phyloP scores from a whole-genome alignment of 2,329 filamentous ascomycete genomes.

The Penicillium thymicola region DNA sequence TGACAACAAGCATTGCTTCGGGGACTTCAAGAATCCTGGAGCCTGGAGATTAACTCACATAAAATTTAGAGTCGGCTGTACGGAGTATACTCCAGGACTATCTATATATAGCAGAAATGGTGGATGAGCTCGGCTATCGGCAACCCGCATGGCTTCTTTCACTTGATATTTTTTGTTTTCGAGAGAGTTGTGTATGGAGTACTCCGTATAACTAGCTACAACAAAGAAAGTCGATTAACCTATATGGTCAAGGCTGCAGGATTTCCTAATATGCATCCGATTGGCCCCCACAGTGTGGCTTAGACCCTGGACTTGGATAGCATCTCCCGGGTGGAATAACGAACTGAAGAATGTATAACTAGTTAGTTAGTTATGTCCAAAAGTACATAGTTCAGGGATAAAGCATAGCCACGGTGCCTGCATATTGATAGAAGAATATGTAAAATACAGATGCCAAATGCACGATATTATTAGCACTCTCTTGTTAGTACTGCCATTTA shows the following conservation, averaged over 20 bases:
- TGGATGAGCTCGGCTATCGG: not conserved
- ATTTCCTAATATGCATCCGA: not conserved
- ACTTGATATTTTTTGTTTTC: not conserved
- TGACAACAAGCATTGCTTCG: not conserved
- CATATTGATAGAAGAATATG: not conserved
- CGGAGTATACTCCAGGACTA: not conserved
- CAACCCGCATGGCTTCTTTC: not conserved
- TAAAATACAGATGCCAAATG: not conserved
- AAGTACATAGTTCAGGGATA: not conserved
- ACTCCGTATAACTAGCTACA: not conserved
- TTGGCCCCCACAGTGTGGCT: conserved; percentile 17
- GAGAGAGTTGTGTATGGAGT: not conserved
- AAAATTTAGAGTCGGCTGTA: not conserved
- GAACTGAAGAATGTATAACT: too few relatives aligned
- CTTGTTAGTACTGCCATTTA: not conserved
- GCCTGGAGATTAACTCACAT: conserved; percentile 1
- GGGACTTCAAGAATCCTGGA: conserved; percentile 5
- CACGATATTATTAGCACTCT: conserved; percentile 1
- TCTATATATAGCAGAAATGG: conserved; percentile 7
- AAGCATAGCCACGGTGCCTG: not conserved
- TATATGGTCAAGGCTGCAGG: not conserved
- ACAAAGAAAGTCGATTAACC: not conserved
- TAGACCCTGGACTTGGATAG: conserved; percentile 9
- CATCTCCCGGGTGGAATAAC: not conserved
- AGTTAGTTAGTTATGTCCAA: not conserved